Evolutionary conservation across 2,329 filamentous ascomycete genomes (phyloP), one percentile per base, ranked within the genome.

Genomic region (Pseudogymnoascus sp.): DNA sequence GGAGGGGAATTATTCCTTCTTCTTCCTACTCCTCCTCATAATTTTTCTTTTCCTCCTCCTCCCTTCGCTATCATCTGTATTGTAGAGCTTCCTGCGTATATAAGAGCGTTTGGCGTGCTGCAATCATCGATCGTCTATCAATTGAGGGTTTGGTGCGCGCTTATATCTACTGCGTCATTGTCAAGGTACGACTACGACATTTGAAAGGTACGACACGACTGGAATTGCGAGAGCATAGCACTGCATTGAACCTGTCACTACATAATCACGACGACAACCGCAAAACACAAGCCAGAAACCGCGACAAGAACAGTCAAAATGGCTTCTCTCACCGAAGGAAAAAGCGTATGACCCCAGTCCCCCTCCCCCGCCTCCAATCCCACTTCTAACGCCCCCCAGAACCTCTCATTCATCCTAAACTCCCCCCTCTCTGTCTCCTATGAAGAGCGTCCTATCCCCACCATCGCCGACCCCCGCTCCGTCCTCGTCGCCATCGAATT

Each of bases 401-500:
- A 75, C 64, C 70, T 71, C 62, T 74, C 73, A 37, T 75, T 74
- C 67, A 63, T 75, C 57, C 69, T 75, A 60, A 69, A 70, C 64
- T 70, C 71, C 57, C 63, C 69, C 25, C 67, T 68, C 64, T 65
- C 69, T 9, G 69, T 75, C 6, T 60, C 62, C 32, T 73, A 73
- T 64, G 67, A 70, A 65, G 64, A 70, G 65, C 64, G 70, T 58
- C 65, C 71, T 73, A 69, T 77, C 76, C 69, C 76, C 71, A 71
- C 75, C 70, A 57, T 83, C 73, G 61, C 69, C 39, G 65, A 68
- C 57, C 70, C 71, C n/a, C 68, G 69, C 64, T 84, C 89, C 71
- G 79, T 89, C 60, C 82, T 89, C 74, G 74, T 89, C 64, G 78
- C 80, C 64, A 79, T 89, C 64, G 81, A 81, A 64, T 79, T 82